These are phyloP conservation scores for Aciculoconidium aculeatum DNA, from an alignment of 805 yeast species.

Conservation along the genomic window DNA sequence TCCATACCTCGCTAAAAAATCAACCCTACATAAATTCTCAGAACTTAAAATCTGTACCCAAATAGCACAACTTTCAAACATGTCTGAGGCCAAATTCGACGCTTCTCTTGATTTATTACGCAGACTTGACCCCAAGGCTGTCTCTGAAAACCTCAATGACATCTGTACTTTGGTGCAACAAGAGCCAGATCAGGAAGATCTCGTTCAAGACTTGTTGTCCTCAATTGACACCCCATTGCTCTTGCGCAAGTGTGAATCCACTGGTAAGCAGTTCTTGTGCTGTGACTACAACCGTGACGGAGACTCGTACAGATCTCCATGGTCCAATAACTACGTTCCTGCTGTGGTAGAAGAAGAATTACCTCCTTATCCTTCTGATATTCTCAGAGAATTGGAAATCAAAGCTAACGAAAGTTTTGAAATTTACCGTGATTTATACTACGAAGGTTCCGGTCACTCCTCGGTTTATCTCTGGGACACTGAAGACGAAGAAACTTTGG, in stretches of 20 bases:
- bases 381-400: conserved; percentile 67
- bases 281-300: conserved; percentile 97
- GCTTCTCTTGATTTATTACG: conserved; percentile 36
- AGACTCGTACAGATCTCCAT: conserved; percentile 87
- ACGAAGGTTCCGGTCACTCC: conserved; percentile 83
- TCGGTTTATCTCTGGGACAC: conserved; percentile 91
- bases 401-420: conserved; percentile 89
- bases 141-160: conserved; percentile 26
- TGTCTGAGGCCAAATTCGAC: conserved; percentile 29
- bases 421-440: conserved; percentile 86
- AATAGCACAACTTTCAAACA: conserved; percentile 3
- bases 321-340: conserved; percentile 73
- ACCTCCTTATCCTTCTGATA: conserved; percentile 66
- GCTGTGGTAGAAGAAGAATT: conserved; percentile 22
- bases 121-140: conserved; percentile 34
- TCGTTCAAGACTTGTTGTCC: conserved; percentile 83
- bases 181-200: conserved; percentile 32
- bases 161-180: conserved; percentile 31
- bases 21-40: conserved; percentile 1
- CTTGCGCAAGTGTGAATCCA: conserved; percentile 41
- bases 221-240: conserved; percentile 82
- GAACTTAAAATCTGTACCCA: neutral
- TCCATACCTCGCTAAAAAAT: no score
- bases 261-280: conserved; percentile 67
- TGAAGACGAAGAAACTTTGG: conserved; percentile 46